These are phyloP conservation scores for Cryptosporidium sp. DNA, from an alignment of 169 alveolate species.

Conservation along the genomic window DNA sequence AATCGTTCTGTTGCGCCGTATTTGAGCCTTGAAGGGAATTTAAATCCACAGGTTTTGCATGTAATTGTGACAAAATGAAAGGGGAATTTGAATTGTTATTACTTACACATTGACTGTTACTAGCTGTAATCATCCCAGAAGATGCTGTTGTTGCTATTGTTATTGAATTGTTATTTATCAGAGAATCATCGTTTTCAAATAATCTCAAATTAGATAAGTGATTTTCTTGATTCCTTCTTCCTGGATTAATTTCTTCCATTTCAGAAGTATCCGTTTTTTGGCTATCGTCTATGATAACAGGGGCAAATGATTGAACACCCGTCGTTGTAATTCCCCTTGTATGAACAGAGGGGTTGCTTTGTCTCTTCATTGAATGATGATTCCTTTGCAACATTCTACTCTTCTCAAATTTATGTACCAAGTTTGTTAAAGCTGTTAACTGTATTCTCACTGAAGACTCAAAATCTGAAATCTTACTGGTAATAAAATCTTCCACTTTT, in stretches of 20 bases:
- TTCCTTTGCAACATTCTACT: not conserved
- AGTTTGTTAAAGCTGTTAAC: constrained; percentile 18
- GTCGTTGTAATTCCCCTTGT: not conserved
- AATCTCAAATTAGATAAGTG: not conserved
- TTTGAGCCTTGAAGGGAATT: not conserved
- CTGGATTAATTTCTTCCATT: not conserved
- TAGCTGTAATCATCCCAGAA: constrained; percentile 25
- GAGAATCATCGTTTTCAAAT: not conserved
- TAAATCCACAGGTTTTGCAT: not conserved
- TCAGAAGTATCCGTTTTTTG: not conserved
- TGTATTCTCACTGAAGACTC: constrained; percentile 29
- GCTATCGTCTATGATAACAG: not conserved
- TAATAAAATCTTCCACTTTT: constrained; percentile 42
- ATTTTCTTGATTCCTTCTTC: not conserved
- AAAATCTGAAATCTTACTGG: constrained; percentile 32
- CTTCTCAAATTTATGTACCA: constrained; percentile 30
- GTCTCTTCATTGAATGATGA: not conserved
- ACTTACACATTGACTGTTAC: constrained; percentile 23
- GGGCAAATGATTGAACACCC: not conserved
- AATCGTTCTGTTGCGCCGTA: not conserved
- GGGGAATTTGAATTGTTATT: constrained; percentile 61
- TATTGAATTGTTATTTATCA: not conserved
- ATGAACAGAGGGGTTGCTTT: not conserved
- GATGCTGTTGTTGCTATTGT: constrained; percentile 23
- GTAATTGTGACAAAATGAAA: not conserved